A percentile compares a stretch with the other conserved stretches of the same genome.
phyloP scores from a whole-genome alignment of 495 filamentous ascomycete species.

The Penicillium nucicola region DNA sequence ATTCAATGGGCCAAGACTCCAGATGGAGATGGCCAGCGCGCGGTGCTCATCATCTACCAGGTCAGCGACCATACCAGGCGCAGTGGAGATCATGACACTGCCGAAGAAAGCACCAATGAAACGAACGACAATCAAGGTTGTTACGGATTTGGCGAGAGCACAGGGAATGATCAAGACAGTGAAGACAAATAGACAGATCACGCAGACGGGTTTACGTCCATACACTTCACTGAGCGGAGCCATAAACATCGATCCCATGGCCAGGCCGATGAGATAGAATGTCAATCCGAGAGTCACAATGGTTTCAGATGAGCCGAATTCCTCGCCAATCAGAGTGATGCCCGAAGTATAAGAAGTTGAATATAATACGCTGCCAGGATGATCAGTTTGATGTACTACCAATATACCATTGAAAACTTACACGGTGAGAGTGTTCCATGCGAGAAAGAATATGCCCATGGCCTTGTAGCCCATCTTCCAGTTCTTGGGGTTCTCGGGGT shows the following conservation, averaged over 20 bases:
- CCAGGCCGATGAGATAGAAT: slow-evolving; percentile 65
- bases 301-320: slow-evolving; percentile 58
- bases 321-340: slow-evolving; percentile 60
- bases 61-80: slow-evolving; percentile 80
- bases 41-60: slow-evolving; percentile 67
- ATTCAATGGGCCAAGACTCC: slow-evolving; percentile 76
- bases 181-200: slow-evolving; percentile 59
- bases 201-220: slow-evolving; percentile 71
- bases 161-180: slow-evolving; percentile 67
- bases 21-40: slow-evolving; percentile 70
- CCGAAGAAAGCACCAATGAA: slow-evolving; percentile 79
- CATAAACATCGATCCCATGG: slow-evolving; percentile 66
- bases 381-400: not conserved
- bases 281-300: slow-evolving; percentile 74
- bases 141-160: slow-evolving; percentile 62
- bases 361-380: slow-evolving; percentile 61
- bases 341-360: slow-evolving; percentile 78
- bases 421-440: slow-evolving; percentile 70
- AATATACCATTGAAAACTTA: slow-evolving; percentile 25
- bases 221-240: slow-evolving; percentile 78
- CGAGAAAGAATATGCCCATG: slow-evolving; percentile 60
- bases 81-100: slow-evolving; percentile 74
- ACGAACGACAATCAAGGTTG: slow-evolving; percentile 62
- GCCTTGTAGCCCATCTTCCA: slow-evolving; percentile 69
- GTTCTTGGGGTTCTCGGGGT: slow-evolving; percentile 70